Conservation (phyloP, 2,329 filamentous ascomycete species). For the Amesomyces nigricolor region DNA sequence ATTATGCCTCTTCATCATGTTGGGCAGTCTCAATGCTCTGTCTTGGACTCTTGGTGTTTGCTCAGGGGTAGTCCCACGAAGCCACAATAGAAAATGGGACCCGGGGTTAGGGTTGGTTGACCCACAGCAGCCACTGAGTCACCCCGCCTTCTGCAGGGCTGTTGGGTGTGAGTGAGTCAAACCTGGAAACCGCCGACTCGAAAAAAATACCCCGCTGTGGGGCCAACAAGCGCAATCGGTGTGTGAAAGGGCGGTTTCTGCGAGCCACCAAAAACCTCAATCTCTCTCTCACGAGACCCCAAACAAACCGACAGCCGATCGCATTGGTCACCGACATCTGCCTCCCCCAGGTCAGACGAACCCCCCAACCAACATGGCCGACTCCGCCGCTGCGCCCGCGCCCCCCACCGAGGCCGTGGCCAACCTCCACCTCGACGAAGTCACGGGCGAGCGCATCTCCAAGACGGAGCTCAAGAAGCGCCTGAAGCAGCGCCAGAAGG, state of each 20-base stretch:
- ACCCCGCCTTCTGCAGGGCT: constrained; percentile 9
- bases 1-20: too few species aligned
- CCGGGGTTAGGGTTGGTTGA: constrained; percentile 8
- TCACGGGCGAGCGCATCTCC: constrained; percentile 77
- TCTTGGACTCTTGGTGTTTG: too few species aligned
- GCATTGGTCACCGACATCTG: constrained; percentile 8
- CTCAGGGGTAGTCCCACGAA: too few species aligned
- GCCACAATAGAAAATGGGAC: too few species aligned
- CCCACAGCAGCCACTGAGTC: constrained; percentile 10
- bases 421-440: constrained; percentile 83
- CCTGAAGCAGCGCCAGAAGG: constrained; percentile 82
- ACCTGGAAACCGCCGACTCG: not conserved
- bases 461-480: constrained; percentile 92
- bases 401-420: constrained; percentile 50
- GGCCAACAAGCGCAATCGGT: constrained; percentile 16
- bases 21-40: too few species aligned
- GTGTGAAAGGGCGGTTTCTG: constrained; percentile 3
- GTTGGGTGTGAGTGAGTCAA: constrained; percentile 9
- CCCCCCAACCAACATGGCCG: constrained; percentile 23
- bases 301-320: not conserved
- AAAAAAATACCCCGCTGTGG: constrained; percentile 27
- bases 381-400: constrained; percentile 24
- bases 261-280: constrained; percentile 13
- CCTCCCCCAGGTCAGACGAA: not conserved
- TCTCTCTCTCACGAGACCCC: constrained; percentile 4